Base-by-base conservation (phyloP, 768 basidiomycete species). In the Tulasnella calospora region DNA sequence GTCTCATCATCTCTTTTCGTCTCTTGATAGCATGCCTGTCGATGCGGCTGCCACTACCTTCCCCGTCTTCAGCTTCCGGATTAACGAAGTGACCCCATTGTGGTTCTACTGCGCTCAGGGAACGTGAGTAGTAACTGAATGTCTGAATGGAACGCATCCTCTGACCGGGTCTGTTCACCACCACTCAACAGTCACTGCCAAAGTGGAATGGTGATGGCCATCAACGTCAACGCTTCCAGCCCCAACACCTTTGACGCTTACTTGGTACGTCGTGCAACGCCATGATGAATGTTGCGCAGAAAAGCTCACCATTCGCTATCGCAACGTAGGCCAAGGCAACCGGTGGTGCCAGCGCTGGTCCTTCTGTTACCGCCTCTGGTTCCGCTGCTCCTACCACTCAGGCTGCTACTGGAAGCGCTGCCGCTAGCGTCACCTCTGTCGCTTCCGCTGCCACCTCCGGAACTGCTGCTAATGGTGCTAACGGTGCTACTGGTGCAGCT, bases 91-190 rank as follows among this genome's bases (percentile, higher is more conserved):
- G 35, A 75, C 78, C 13, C 78, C 78, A 41, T 17, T 79, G 35
- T 79, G 78, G 78, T 76, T 79, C 74, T 79, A 57, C 78, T 79
- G 78, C 33, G 78, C 78, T 41, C 78, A 79, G 35, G 61, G 7
- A 76, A 55, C 3, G 76, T 77, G 27, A 77, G 76, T 76, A 6
- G 44, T 19, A 17, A 30, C 13, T 47, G 7, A 8, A 12, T 13
- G 4, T 5, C 13, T 46, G 15, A 17, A 17, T 73, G 3, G 33
- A 70, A 30, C 30, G 40, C 13, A 36, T 38, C 27, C 36, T 57
- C 19, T 35, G 69, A 76, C 57, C 51, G 17, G 12, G 70, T 57
- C 38, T 23, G 12, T 76, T 38, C 38, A 9, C 30, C 3, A 44
- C 19, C 35, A 35, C 57, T 75, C 33, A 10, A 2, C 41, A 77